Base-by-base conservation (phyloP, 108 stramenopile genomes). In the Nitzschia sp. region DNA sequence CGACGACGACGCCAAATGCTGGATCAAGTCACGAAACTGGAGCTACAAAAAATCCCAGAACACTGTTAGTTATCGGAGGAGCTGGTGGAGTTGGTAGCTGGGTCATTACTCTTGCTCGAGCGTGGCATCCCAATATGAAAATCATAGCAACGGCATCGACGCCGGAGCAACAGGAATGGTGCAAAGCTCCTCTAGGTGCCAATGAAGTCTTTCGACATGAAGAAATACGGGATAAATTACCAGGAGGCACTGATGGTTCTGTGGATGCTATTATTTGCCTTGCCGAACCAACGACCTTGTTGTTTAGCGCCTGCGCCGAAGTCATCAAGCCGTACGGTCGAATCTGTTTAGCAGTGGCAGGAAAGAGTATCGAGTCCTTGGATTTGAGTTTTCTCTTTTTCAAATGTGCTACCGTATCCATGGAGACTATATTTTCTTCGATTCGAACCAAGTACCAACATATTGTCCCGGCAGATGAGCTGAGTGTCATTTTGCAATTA, bases 41-140 rank as follows among this genome's bases (percentile, higher is more conserved):
- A 42, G 8, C 38, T 42, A 42, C 13, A 1, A 38, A 51, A 53
- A 34, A 59, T 24, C 29, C 26, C 28, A 51, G 49, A 24, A 69
- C 46, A 23, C 32, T 84, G 35, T 48, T 84, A 24, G 63, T 84
- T 34, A 73, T 84, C 0, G 83, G 83, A 38, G 83, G 76, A 31
- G 33, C 79, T 3, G 83, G 83, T n/a, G 83, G 83, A 1, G 83
- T 84, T 30, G 83, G 83, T n/a, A 77, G 76, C 25, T 84, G 83
- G 83, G 31, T 61, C 19, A 57, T 64, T 19, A 45, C 46, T 1
- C 30, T 84, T 24, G 79, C 77, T 21, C 38, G 64, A 15, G 66
- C 79, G 1, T 54, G 36, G 47, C 77, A 80, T 66, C 79, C 79
- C 3, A 23, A 66, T 34, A 29, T 77, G 19, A 42, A 80, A n/a